Percentiles rank a stretch among this genome's conserved stretches.
These are phyloP conservation scores for Pestalotiopsis sp. DNA, from an alignment of 2,329 filamentous ascomycete species.

Conservation along the genomic window DNA sequence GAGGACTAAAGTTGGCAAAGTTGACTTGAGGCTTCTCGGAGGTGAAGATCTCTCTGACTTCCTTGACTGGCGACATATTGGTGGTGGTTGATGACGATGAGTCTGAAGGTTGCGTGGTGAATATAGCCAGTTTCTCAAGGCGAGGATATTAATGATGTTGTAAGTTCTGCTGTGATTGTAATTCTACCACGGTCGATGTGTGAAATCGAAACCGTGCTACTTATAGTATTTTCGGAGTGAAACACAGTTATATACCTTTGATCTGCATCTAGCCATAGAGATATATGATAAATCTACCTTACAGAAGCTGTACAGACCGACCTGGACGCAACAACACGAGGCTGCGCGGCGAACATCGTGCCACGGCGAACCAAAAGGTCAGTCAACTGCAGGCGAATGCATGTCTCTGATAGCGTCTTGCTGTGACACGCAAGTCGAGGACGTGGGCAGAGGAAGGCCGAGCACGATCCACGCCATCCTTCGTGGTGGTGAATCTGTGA, in stretches of 20 bases:
- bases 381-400: neutral
- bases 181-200: no score
- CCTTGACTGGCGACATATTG: constrained; percentile 10
- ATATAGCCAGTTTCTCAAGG: no score
- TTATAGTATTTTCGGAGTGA: no score
- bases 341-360: no score
- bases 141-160: no score
- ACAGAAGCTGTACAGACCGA: no score
- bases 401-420: neutral
- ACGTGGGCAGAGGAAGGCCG: neutral
- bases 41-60: constrained; percentile 13
- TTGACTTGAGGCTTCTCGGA: constrained; percentile 12
- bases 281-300: no score
- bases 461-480: neutral
- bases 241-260: no score
- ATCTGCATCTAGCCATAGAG: no score
- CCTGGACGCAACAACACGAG: no score
- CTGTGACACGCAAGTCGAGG: neutral
- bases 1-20: neutral
- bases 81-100: neutral
- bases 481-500: neutral
- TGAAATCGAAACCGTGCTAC: no score
- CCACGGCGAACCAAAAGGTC: neutral
- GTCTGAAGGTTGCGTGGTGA: neutral
- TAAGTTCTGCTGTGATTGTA: no score